Percentiles rank a stretch among this genome's conserved stretches.
phyloP scores from a whole-genome alignment of 1,284 basidiomycete genomes.

The Leccinum variabile region DNA sequence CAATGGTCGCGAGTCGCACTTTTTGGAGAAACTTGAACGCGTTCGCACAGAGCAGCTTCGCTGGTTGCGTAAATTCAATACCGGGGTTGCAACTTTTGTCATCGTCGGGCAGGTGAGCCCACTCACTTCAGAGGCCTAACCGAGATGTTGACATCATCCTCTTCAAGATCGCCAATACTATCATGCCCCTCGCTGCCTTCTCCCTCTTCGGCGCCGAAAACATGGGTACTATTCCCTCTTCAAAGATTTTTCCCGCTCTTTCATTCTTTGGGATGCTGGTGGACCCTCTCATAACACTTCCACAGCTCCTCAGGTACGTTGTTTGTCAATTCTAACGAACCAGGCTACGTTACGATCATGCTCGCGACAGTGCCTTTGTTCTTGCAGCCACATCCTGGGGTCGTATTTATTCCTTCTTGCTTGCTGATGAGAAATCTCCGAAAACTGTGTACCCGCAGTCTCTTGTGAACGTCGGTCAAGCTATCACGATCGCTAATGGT shows the following conservation, averaged over 20 bases:
- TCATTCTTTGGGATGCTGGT: slow-evolving; percentile 35
- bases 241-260: slow-evolving; percentile 31
- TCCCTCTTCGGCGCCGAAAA: slow-evolving; percentile 32
- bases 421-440: slow-evolving; percentile 29
- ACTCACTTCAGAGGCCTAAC: neutral
- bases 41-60: slow-evolving; percentile 28
- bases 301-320: slow-evolving; percentile 29
- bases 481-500: slow-evolving; percentile 26
- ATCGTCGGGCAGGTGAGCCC: slow-evolving; percentile 27
- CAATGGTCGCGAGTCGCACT: slow-evolving; percentile 27
- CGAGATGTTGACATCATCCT: slow-evolving; percentile 5
- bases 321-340: neutral
- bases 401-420: slow-evolving; percentile 28
- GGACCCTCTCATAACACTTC: slow-evolving; percentile 32
- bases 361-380: slow-evolving; percentile 35
- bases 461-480: slow-evolving; percentile 17
- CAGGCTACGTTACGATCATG: neutral
- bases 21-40: slow-evolving; percentile 24
- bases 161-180: slow-evolving; percentile 26
- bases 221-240: slow-evolving; percentile 24
- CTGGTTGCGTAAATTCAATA: slow-evolving; percentile 33
- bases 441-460: neutral
- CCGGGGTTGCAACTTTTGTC: slow-evolving; percentile 28
- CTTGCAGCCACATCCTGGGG: slow-evolving; percentile 34
- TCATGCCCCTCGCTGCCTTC: slow-evolving; percentile 35